A percentile compares a stretch with the other conserved stretches of the same genome.
Conservation (phyloP, 139 green algal species). For the Zygnema cylindricum region DNA sequence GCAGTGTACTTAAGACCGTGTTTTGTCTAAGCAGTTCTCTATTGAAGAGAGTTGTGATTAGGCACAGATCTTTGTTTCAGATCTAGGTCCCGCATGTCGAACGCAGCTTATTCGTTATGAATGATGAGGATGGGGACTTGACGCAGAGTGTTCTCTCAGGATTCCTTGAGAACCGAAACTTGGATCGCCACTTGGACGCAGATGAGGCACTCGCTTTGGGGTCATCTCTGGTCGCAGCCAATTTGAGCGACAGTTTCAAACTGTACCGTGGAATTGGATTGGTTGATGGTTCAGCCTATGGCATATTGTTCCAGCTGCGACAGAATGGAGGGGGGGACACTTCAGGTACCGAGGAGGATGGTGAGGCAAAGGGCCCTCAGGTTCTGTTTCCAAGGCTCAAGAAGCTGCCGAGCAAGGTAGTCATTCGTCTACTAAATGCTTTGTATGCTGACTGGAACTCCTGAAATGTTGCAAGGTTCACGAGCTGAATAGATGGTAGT, state of each 20-base stretch:
- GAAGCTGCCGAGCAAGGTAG: constrained; percentile 56
- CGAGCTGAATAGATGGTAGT: no score
- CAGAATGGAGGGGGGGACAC: background rate
- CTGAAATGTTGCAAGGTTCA: no score
- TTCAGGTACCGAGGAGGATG: background rate
- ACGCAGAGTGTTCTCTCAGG: constrained; percentile 70
- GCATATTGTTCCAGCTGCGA: constrained; percentile 34
- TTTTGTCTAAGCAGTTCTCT: no score
- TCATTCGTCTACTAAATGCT: background rate
- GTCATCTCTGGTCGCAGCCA: constrained; percentile 90
- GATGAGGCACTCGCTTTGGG: constrained; percentile 95
- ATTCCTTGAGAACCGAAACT: constrained; percentile 72
- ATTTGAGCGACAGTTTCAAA: constrained; percentile 94
- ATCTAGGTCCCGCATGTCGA: no score
- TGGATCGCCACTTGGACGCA: constrained; percentile 89
- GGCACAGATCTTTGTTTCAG: no score
- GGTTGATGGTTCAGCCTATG: constrained; percentile 80
- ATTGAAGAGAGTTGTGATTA: no score
- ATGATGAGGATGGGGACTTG: background rate
- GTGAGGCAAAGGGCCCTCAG: background rate
- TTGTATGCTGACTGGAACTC: no score
- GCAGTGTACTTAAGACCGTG: no score
- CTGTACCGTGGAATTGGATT: constrained; percentile 92
- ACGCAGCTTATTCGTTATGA: no score
- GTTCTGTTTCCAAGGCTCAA: constrained; percentile 47